Percentiles rank a stretch among this genome's conserved stretches.
Conservation (phyloP, 2,329 filamentous ascomycete genomes). For the Fusarium sterilihyphosum region DNA sequence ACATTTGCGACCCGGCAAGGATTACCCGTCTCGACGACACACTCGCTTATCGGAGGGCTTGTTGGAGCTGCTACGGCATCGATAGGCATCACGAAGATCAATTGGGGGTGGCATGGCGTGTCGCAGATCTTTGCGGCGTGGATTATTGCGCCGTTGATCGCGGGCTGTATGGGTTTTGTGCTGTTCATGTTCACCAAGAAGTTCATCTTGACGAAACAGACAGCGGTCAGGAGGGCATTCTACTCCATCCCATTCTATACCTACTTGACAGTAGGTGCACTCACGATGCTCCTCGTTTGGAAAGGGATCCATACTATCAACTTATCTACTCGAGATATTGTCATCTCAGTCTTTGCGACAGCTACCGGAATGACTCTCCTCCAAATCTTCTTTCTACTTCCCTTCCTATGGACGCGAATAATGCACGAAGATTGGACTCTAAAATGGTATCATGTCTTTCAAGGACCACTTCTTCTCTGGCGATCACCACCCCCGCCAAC, state of each 20-base stretch:
- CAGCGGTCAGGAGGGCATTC: slow-evolving; percentile 48
- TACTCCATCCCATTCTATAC: slow-evolving; percentile 51
- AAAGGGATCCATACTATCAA: slow-evolving; percentile 47
- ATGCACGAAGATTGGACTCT: slow-evolving; percentile 62
- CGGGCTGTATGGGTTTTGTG: slow-evolving; percentile 45
- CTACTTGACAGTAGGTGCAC: slow-evolving; percentile 49
- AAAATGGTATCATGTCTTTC: slow-evolving; percentile 58
- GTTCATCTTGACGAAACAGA: slow-evolving; percentile 42
- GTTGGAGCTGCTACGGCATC: slow-evolving; percentile 51
- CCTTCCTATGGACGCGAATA: slow-evolving; percentile 61
- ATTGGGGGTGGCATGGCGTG: slow-evolving; percentile 51
- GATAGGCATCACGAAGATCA: slow-evolving; percentile 49
- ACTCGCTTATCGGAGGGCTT: slow-evolving; percentile 59
- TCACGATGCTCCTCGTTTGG: slow-evolving; percentile 64
- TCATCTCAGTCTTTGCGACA: slow-evolving; percentile 55
- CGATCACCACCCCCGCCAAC: slow-evolving; percentile 50
- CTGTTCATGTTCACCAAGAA: slow-evolving; percentile 51
- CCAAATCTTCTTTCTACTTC: slow-evolving; percentile 60
- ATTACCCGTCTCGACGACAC: slow-evolving; percentile 64
- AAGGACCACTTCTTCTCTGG: slow-evolving; percentile 58
- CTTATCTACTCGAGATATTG: slow-evolving; percentile 33
- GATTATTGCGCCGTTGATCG: slow-evolving; percentile 49
- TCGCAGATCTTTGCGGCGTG: slow-evolving; percentile 53
- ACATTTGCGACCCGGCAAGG: slow-evolving; percentile 62
- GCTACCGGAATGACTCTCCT: slow-evolving; percentile 55